These are phyloP conservation scores for Ophiostoma pallidulum DNA, from an alignment of 2,329 filamentous ascomycete genomes.

Conservation along the genomic window DNA sequence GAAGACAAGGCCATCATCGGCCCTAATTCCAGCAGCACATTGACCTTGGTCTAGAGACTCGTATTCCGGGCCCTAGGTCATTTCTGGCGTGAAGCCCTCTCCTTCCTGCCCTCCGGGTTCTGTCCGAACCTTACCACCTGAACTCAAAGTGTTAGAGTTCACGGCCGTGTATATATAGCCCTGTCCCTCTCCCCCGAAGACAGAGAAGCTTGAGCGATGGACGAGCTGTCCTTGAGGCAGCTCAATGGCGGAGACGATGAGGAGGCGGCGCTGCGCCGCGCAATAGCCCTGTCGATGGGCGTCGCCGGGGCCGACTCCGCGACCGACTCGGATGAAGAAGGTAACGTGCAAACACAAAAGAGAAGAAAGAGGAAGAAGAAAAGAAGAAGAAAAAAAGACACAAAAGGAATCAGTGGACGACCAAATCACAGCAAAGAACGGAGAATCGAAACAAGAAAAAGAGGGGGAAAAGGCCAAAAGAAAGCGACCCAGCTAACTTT, in stretches of 20 bases:
- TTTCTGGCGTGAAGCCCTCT: too few species aligned
- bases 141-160: not conserved
- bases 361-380: too few species aligned
- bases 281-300: conserved; percentile 49
- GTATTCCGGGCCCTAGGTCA: too few species aligned
- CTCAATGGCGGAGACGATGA: conserved; percentile 34
- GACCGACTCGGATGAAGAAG: not conserved
- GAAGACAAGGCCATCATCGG: too few species aligned
- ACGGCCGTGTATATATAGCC: not conserved
- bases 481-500: not conserved
- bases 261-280: conserved; percentile 50
- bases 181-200: too few species aligned
- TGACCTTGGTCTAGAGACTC: too few species aligned
- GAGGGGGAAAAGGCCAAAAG: not conserved
- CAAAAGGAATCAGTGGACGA: too few species aligned
- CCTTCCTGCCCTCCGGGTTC: not conserved
- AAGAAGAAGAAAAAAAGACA: too few species aligned
- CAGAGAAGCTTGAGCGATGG: conserved; percentile 14
- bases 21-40: too few species aligned
- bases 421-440: too few species aligned
- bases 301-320: not conserved
- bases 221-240: conserved; percentile 17
- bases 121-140: not conserved
- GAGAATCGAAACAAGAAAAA: not conserved
- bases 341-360: too few species aligned